Percentiles rank a stretch among this genome's conserved stretches.
phyloP scores from a whole-genome alignment of 2,329 filamentous ascomycete genomes.

The Calonectria ilicicola region DNA sequence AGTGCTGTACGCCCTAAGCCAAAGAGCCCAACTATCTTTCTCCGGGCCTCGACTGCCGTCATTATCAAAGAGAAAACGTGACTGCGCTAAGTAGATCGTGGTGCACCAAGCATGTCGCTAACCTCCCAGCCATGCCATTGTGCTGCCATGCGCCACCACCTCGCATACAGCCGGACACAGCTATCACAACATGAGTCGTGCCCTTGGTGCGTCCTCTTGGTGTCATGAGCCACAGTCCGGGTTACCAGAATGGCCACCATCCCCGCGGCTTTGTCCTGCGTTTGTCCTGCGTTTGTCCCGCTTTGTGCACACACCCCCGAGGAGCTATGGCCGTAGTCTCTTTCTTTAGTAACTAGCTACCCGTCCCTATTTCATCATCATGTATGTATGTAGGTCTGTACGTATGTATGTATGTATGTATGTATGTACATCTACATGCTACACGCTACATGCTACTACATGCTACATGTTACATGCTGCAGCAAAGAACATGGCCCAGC shows the following conservation, averaged over 20 bases:
- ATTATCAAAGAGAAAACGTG: background rate
- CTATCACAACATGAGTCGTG: slow-evolving; percentile 10
- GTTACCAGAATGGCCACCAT: background rate
- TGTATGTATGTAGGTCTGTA: no score
- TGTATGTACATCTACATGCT: background rate
- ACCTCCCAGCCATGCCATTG: background rate
- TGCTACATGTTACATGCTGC: no score
- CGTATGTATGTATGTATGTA: no score
- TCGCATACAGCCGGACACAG: slow-evolving; percentile 15
- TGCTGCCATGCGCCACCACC: slow-evolving; percentile 17
- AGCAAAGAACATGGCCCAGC: background rate
- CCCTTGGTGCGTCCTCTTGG: slow-evolving; percentile 1
- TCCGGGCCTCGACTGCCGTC: background rate
- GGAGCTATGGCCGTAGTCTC: background rate
- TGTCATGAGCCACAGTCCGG: background rate
- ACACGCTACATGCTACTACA: no score
- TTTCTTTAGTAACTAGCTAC: background rate
- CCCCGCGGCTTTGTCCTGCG: background rate
- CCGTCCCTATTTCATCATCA: background rate
- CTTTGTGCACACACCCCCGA: slow-evolving; percentile 4
- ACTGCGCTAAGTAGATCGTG: background rate
- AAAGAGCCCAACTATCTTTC: background rate
- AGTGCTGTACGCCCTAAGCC: background rate
- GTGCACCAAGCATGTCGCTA: slow-evolving; percentile 4
- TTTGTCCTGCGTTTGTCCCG: no score